Conservation (phyloP, 192 early-diverging fungal genomes). For the Tieghemiomyces parasiticus region DNA sequence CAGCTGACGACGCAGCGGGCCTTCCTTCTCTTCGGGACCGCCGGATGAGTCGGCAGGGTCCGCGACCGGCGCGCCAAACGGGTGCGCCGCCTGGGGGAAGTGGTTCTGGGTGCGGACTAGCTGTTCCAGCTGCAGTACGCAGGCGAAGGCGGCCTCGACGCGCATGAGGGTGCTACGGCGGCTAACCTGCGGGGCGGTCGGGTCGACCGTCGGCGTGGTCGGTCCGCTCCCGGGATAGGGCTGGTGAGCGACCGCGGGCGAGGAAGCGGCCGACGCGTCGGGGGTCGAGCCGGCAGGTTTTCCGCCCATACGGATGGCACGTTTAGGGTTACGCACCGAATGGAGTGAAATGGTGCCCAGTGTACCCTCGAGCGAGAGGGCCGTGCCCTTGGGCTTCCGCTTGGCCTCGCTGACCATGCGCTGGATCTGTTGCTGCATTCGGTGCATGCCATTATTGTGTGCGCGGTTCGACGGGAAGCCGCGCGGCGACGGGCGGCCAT, state of each 20-base stretch:
- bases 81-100: too few species aligned
- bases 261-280: too few species aligned
- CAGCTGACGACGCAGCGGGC: constrained; percentile 10
- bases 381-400: constrained; percentile 66
- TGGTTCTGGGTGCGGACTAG: constrained; percentile 53
- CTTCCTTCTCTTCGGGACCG: too few species aligned
- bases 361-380: constrained; percentile 83
- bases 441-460: constrained; percentile 37
- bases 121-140: constrained; percentile 71
- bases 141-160: constrained; percentile 68
- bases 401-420: constrained; percentile 88
- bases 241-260: too few species aligned
- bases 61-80: too few species aligned
- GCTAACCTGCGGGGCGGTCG: too few species aligned
- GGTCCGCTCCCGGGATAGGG: too few species aligned
- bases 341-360: constrained; percentile 86
- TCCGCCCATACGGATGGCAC: constrained; percentile 56
- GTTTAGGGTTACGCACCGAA: constrained; percentile 80
- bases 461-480: constrained; percentile 16
- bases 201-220: too few species aligned
- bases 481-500: constrained; percentile 18
- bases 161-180: constrained; percentile 38
- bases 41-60: too few species aligned
- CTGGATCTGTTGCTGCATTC: constrained; percentile 93
- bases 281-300: too few species aligned